Percentiles rank a stretch among this genome's conserved stretches.
phyloP scores from a whole-genome alignment of 139 green algal genomes.

The Nannochloris sp. region DNA sequence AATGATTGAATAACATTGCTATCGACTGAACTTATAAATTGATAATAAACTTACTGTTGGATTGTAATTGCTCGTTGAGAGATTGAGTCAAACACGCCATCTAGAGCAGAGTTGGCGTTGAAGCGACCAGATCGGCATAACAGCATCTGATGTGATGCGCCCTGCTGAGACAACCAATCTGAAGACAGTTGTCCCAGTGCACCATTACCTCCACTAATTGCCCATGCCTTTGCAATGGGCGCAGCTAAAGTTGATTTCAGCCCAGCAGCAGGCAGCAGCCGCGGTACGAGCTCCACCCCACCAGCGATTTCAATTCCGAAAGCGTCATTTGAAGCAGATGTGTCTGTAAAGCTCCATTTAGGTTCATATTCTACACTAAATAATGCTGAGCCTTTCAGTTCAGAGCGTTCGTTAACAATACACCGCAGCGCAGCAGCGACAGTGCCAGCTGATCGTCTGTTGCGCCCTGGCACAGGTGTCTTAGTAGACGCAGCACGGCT shows the following conservation, averaged over 20 bases:
- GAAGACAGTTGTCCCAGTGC: conserved; percentile 9
- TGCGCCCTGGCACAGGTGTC: too few relatives aligned
- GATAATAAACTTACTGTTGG: too few relatives aligned
- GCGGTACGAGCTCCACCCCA: not conserved
- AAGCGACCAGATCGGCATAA: conserved; percentile 13
- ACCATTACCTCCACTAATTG: conserved; percentile 17
- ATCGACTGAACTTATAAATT: too few relatives aligned
- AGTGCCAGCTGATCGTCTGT: too few relatives aligned
- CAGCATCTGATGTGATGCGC: not conserved
- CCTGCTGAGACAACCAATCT: conserved; percentile 9
- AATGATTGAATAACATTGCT: too few relatives aligned
- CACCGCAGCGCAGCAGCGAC: conserved; percentile 10
- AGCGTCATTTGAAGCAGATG: not conserved
- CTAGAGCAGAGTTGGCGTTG: not conserved
- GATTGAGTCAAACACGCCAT: too few relatives aligned
- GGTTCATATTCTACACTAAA: not conserved
- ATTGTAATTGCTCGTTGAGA: too few relatives aligned
- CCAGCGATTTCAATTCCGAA: not conserved
- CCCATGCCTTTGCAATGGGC: too few relatives aligned
- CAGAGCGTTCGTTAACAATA: not conserved
- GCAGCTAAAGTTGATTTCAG: too few relatives aligned
- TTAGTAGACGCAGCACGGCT: too few relatives aligned
- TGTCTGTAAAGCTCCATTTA: too few relatives aligned
- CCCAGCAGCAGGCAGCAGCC: conserved; percentile 5
- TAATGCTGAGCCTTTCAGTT: not conserved